Conservation (phyloP, 495 filamentous ascomycete genomes). For the Neurospora sp. region DNA sequence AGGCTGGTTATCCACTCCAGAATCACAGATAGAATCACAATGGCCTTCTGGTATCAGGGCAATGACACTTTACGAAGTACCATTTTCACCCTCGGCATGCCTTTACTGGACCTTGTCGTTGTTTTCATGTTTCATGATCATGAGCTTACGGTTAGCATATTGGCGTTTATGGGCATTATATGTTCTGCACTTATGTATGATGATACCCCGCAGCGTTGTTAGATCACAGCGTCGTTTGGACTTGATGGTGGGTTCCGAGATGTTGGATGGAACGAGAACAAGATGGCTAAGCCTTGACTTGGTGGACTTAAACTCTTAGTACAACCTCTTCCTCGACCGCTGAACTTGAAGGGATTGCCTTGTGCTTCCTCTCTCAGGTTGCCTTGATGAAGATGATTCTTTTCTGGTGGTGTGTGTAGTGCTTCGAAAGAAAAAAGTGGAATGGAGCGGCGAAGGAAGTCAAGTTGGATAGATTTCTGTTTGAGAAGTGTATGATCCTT, state of each 20-base stretch:
- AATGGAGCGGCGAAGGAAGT: not conserved
- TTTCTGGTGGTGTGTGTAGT: not conserved
- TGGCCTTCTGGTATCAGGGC: not conserved
- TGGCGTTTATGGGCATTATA: not conserved
- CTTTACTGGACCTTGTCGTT: not conserved
- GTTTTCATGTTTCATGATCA: not conserved
- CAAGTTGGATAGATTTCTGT: not conserved
- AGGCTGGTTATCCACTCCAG: not conserved
- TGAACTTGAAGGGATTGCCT: not conserved
- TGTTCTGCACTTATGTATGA: not conserved
- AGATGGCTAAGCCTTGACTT: not conserved
- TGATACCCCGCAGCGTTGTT: not conserved
- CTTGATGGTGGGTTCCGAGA: not conserved
- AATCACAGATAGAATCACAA: not conserved
- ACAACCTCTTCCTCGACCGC: not conserved
- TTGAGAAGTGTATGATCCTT: not conserved
- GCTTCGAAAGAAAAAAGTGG: not conserved
- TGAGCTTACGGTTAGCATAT: not conserved
- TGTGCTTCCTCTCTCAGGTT: not conserved
- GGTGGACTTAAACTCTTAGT: not conserved
- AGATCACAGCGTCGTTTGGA: not conserved
- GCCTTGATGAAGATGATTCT: not conserved
- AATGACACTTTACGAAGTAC: not conserved
- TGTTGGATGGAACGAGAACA: not conserved
- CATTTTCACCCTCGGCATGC: not conserved